Evolutionary conservation across 441 rosid species (phyloP).

Genomic region (Lepidium campestre): DNA sequence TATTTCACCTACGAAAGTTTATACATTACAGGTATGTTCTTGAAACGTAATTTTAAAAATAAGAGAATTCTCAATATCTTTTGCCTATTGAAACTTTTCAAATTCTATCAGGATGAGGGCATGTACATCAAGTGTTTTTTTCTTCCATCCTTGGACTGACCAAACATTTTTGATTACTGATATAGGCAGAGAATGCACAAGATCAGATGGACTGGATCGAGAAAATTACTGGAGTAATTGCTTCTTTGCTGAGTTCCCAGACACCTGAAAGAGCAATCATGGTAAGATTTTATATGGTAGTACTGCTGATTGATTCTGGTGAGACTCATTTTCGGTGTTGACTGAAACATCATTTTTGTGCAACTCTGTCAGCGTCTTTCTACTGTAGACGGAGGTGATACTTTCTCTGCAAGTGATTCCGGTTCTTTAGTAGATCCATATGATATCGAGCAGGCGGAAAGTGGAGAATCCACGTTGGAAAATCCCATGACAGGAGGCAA

Average conservation of each 20-base stretch:
- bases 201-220: slow-evolving; percentile 99
- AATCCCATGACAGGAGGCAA: slow-evolving; percentile 40
- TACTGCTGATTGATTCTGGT: slow-evolving; percentile 6
- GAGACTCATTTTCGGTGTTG: background rate
- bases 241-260: slow-evolving; percentile 83
- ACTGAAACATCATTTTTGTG: slow-evolving; percentile 10
- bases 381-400: slow-evolving; percentile 49
- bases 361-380: slow-evolving; percentile 50
- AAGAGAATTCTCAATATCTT: background rate
- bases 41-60: background rate
- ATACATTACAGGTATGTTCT: slow-evolving; percentile 77
- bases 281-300: slow-evolving; percentile 10
- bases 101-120: background rate
- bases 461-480: slow-evolving; percentile 45
- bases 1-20: slow-evolving; percentile 83
- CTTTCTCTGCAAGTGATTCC: slow-evolving; percentile 55
- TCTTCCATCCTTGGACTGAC: background rate
- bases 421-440: slow-evolving; percentile 55
- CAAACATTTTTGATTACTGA: slow-evolving; percentile 7
- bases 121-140: background rate
- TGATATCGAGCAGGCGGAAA: slow-evolving; percentile 49
- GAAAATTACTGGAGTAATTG: slow-evolving; percentile 92
- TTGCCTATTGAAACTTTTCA: background rate
- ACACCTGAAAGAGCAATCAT: slow-evolving; percentile 63
- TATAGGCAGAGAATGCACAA: slow-evolving; percentile 91